Conservation (phyloP, 768 basidiomycete genomes). For the Phylloporus sp. region DNA sequence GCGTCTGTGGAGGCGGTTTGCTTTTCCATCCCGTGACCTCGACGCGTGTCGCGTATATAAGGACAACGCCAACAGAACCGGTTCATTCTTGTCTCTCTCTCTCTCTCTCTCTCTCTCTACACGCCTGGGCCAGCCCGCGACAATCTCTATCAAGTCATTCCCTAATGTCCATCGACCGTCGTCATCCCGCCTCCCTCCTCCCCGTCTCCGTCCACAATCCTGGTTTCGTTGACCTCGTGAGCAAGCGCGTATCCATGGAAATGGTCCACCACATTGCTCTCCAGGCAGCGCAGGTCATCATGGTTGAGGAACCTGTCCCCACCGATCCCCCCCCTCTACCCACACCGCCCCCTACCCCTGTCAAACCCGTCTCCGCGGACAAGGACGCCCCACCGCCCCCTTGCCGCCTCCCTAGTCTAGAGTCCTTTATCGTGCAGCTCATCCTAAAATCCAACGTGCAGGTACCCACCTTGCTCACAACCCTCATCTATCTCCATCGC, state of each 20-base stretch:
- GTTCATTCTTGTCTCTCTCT: conserved; percentile 8
- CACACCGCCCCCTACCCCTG: conserved; percentile 67
- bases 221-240: conserved; percentile 72
- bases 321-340: conserved; percentile 39
- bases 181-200: conserved; percentile 79
- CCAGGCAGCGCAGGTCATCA: conserved; percentile 71
- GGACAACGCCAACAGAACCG: not conserved
- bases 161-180: conserved; percentile 37
- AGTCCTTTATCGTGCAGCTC: conserved; percentile 80
- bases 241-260: conserved; percentile 69
- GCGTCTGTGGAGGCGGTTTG: no score
- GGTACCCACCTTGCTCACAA: conserved; percentile 84
- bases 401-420: conserved; percentile 56
- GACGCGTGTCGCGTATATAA: conserved; percentile 19
- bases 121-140: conserved; percentile 13
- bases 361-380: conserved; percentile 38
- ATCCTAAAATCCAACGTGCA: conserved; percentile 83
- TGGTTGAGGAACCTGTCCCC: conserved; percentile 47
- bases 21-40: conserved; percentile 29
- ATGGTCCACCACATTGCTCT: conserved; percentile 86
- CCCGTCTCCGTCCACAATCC: conserved; percentile 74
- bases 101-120: conserved; percentile 10
- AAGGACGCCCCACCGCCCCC: conserved; percentile 26
- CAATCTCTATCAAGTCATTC: conserved; percentile 32
- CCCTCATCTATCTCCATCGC: conserved; percentile 87